Percentiles rank a stretch among this genome's conserved stretches.
These are phyloP conservation scores for Scutellaria baicalensis DNA, from an alignment of 257 asterid genomes.

Conservation along the genomic window DNA sequence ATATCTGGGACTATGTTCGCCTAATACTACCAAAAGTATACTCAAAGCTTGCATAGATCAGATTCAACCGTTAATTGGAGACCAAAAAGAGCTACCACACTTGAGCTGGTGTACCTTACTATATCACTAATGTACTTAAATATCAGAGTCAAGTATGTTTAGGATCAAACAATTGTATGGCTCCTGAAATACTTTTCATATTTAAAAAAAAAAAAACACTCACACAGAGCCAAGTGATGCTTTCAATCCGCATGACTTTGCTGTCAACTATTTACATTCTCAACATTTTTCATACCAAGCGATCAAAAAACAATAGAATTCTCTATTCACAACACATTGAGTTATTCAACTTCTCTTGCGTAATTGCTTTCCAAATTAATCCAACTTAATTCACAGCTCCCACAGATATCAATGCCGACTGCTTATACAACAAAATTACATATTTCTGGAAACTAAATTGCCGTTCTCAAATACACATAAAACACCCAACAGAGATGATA, in stretches of 20 bases:
- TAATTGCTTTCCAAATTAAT: not conserved
- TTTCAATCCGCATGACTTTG: not conserved
- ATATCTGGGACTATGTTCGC: not conserved
- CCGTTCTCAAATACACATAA: not conserved
- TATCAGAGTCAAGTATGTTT: not conserved
- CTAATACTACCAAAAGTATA: not conserved
- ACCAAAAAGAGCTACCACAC: not conserved
- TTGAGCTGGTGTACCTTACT: not conserved
- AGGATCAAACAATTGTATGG: not conserved
- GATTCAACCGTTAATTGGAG: not conserved
- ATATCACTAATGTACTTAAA: not conserved
- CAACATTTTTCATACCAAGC: not conserved
- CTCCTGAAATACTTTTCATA: not conserved
- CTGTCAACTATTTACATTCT: not conserved
- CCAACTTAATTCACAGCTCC: not conserved
- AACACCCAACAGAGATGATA: not conserved
- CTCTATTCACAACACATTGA: not conserved
- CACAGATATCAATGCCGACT: not conserved
- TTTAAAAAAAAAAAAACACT: not conserved
- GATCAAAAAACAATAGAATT: not conserved
- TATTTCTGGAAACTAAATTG: not conserved
- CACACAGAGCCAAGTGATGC: not conserved
- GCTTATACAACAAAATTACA: not conserved
- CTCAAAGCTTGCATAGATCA: not conserved
- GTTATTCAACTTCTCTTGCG: not conserved